Evolutionary conservation across 208 protist species (phyloP).

Genomic region (Trypanosoma vivax): DNA sequence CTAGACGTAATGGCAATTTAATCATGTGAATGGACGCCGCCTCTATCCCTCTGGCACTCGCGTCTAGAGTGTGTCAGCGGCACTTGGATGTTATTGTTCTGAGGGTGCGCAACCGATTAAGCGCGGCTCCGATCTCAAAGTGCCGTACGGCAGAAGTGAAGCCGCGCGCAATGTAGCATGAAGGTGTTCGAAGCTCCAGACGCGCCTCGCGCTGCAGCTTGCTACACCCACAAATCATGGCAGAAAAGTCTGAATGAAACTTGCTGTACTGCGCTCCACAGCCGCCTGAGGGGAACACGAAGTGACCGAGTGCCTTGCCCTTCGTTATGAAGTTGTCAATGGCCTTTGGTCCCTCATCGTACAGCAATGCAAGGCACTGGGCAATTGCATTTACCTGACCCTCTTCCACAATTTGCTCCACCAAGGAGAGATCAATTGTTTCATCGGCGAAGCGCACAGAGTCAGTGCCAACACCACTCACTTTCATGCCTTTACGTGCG

Average conservation of each 20-base stretch:
- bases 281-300: conserved; percentile 9
- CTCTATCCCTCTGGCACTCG: not conserved
- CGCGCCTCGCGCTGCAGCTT: conserved; percentile 19
- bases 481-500: conserved; percentile 31
- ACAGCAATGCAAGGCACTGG: conserved; percentile 66
- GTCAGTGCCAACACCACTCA: conserved; percentile 35
- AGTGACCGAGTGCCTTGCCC: not conserved
- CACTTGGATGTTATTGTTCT: conserved; percentile 13
- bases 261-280: not conserved
- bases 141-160: conserved; percentile 65
- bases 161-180: conserved; percentile 52
- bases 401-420: conserved; percentile 91
- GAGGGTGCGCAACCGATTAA: conserved; percentile 81
- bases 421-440: conserved; percentile 58
- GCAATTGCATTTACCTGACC: conserved; percentile 85
- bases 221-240: conserved; percentile 36
- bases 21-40: not conserved
- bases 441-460: conserved; percentile 49
- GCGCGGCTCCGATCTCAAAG: conserved; percentile 84
- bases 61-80: not conserved
- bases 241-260: conserved; percentile 22
- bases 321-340: conserved; percentile 12
- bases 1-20: no score
- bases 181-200: conserved; percentile 64
- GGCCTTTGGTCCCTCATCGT: conserved; percentile 26